Evolutionary conservation across 768 basidiomycete genomes (phyloP).

Genomic region (Phlegmacium glaucopus): DNA sequence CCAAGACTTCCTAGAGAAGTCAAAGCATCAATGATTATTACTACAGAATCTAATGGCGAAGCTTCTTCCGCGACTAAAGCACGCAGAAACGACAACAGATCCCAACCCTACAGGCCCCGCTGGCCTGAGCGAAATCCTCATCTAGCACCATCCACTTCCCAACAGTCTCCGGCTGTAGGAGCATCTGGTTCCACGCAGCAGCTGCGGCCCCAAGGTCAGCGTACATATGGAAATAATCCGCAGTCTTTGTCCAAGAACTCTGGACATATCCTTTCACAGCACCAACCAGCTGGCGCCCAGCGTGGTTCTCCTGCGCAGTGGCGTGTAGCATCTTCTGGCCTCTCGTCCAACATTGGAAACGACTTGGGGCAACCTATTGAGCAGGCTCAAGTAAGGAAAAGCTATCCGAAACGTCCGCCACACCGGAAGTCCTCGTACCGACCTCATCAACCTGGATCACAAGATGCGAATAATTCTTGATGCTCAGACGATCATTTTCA

Average conservation of each 20-base stretch:
- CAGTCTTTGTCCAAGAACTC: background rate
- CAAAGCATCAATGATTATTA: constrained; percentile 4
- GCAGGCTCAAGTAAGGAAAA: too few relatives aligned
- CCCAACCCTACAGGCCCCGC: background rate
- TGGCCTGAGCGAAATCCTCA: too few relatives aligned
- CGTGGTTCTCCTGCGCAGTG: background rate
- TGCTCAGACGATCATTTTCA: background rate
- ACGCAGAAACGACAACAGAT: background rate
- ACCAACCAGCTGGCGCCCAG: background rate
- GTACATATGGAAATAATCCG: background rate
- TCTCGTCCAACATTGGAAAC: background rate
- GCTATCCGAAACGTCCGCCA: background rate
- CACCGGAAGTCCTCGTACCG: background rate
- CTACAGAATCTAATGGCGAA: background rate
- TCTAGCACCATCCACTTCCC: background rate
- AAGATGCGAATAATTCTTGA: constrained; percentile 1
- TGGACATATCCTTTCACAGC: background rate
- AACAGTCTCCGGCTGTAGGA: background rate
- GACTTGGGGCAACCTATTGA: background rate
- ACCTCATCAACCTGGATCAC: background rate
- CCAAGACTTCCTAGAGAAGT: constrained; percentile 27
- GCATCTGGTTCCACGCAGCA: background rate
- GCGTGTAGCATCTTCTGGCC: background rate
- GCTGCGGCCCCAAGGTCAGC: background rate
- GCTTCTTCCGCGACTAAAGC: background rate